A percentile compares a stretch with the other conserved stretches of the same genome.
These are phyloP conservation scores for Lachnellula suecica DNA, from an alignment of 2,329 filamentous ascomycete species.

Conservation along the genomic window DNA sequence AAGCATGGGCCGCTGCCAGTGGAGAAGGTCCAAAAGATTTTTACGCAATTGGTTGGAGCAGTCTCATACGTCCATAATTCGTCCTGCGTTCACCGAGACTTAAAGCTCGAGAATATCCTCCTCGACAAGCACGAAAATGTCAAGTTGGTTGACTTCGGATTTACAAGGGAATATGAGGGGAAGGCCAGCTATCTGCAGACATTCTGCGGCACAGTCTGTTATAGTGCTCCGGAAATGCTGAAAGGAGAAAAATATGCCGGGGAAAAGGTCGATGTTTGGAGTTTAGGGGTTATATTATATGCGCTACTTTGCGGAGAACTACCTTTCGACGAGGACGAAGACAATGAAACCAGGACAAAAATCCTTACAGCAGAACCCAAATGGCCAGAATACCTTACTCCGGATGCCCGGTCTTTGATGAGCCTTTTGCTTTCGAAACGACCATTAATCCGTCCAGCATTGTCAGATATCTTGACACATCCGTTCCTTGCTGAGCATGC, in stretches of 20 bases:
- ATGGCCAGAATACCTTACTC: slow-evolving; percentile 77
- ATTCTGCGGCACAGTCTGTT: slow-evolving; percentile 96
- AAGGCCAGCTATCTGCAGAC: slow-evolving; percentile 94
- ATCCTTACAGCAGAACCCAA: slow-evolving; percentile 85
- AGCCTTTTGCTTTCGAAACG: slow-evolving; percentile 85
- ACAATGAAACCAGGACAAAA: slow-evolving; percentile 78
- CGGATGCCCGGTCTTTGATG: slow-evolving; percentile 75
- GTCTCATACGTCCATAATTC: slow-evolving; percentile 94
- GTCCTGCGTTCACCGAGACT: slow-evolving; percentile 91
- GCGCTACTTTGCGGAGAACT: slow-evolving; percentile 81
- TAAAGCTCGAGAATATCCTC: slow-evolving; percentile 95
- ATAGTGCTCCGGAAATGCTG: slow-evolving; percentile 97
- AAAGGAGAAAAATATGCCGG: slow-evolving; percentile 97
- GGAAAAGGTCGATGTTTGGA: slow-evolving; percentile 98
- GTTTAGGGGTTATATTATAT: slow-evolving; percentile 80
- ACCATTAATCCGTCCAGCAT: slow-evolving; percentile 75
- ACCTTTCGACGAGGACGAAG: slow-evolving; percentile 95
- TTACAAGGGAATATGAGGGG: slow-evolving; percentile 95
- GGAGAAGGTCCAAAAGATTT: slow-evolving; percentile 90
- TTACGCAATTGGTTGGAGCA: slow-evolving; percentile 91
- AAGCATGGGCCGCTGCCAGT: slow-evolving; percentile 80
- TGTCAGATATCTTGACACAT: slow-evolving; percentile 84
- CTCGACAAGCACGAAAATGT: slow-evolving; percentile 97
- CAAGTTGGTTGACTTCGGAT: slow-evolving; percentile 96
- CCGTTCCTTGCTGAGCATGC: slow-evolving; percentile 87